Base-by-base conservation (phyloP, 495 filamentous ascomycete species). In the Penicillium flavigenum region DNA sequence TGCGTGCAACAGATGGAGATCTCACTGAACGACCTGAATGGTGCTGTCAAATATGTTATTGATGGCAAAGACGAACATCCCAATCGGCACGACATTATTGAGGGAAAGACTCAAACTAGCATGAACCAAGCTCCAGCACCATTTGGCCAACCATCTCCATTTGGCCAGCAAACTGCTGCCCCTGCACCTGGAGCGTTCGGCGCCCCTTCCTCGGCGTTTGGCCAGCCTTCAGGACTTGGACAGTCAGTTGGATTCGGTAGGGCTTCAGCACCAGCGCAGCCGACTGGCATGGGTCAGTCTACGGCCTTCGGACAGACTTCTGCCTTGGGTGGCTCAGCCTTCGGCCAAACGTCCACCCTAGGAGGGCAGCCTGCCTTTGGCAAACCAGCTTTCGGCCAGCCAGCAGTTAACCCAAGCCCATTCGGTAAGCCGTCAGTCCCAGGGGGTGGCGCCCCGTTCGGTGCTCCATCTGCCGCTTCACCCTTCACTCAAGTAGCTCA, bases 81-180 rank as follows among this genome's bases (percentile, higher is more conserved):
- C 0, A 96, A 96, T 63, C 83, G 91, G 14, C 76, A 84, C 49
- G 92, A 96, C 63, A 85, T 92, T 12, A 81, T 76, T 63, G 78
- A 81, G 44, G 76, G 71, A 5, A 76, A 75, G 47, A 76, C 74
- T n/a, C 62, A 36, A 11, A 52, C 67, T 27, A 36, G 22, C 27
- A 14, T 58, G 8, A 53, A 53, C 14, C 64, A 67, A 53, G 48
- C 58, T 12, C 48, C 64, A 55, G 29, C 66, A 22, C 48, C 72
- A 39, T 73, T 72, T 39, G 63, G 62, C 3, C 75, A 76, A 54
- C 62, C 65, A 9, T 69, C 76, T 43, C 59, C 73, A n/a, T 77
- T 79, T 47, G 65, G 70, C 11, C 67, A 72, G 60, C 54, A 71
- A 29, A 44, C 43, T 31, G 51, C 26, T 65, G 29, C 58, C 16